phyloP scores from a whole-genome alignment of 768 basidiomycete genomes.

The Kwoniella botswanensis region DNA sequence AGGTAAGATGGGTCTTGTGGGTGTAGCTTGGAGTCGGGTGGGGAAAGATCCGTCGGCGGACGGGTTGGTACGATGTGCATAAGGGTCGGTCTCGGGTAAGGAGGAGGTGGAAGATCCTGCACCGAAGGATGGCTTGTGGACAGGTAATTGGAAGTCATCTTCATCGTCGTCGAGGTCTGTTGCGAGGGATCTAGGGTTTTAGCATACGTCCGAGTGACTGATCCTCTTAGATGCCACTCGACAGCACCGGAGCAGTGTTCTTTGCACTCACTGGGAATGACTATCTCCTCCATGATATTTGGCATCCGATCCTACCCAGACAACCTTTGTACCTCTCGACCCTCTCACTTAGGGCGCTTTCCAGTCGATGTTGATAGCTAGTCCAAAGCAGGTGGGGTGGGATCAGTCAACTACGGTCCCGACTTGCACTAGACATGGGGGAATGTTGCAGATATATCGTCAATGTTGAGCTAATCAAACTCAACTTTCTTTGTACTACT shows the following conservation, averaged over 20 bases:
- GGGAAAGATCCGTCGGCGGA: slow-evolving; percentile 24
- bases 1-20: slow-evolving; percentile 32
- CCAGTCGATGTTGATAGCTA: background rate
- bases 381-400: too few relatives aligned
- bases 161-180: slow-evolving; percentile 26
- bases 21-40: slow-evolving; percentile 25
- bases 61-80: slow-evolving; percentile 29
- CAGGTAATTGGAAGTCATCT: slow-evolving; percentile 14
- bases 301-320: background rate
- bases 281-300: slow-evolving; percentile 23
- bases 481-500: background rate
- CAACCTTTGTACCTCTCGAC: background rate
- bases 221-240: too few relatives aligned
- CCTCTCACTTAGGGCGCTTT: background rate
- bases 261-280: slow-evolving; percentile 22
- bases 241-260: too few relatives aligned
- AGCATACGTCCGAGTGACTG: too few relatives aligned
- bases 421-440: too few relatives aligned
- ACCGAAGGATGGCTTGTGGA: slow-evolving; percentile 14
- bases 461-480: background rate
- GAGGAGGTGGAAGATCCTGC: slow-evolving; percentile 28
- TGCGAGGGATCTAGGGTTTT: too few relatives aligned
- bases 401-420: too few relatives aligned
- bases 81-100: slow-evolving; percentile 27
- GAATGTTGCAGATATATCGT: too few relatives aligned